Evolutionary conservation across 495 filamentous ascomycete genomes (phyloP).

Genomic region (Penicillium bovifimosum): DNA sequence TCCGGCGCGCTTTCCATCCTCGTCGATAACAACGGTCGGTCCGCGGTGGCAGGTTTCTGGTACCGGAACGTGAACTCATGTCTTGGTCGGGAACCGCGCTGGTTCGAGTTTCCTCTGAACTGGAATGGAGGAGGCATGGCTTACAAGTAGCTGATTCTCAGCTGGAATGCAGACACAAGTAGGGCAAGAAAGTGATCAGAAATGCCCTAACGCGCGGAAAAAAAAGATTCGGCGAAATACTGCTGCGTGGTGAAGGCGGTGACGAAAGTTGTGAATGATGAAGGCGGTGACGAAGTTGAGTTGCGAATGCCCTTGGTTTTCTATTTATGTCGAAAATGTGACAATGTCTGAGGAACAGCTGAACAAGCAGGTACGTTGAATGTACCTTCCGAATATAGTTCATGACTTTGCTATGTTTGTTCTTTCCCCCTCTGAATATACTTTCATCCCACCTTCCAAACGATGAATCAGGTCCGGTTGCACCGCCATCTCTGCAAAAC

Average conservation of each 20-base stretch:
- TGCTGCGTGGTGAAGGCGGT: conserved; percentile 5
- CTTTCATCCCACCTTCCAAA: conserved; percentile 18
- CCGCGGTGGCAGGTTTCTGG: conserved; percentile 33
- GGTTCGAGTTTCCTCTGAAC: conserved; percentile 33
- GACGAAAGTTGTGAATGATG: neutral
- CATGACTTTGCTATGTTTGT: neutral
- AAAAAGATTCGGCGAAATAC: conserved; percentile 2
- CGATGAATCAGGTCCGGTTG: conserved; percentile 36
- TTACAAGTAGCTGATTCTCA: conserved; percentile 1
- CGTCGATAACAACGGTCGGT: conserved; percentile 40
- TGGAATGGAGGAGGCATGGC: conserved; percentile 28
- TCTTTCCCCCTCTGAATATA: neutral
- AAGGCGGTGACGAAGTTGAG: conserved; percentile 5
- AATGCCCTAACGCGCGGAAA: neutral
- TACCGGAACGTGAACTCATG: conserved; percentile 45
- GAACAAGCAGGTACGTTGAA: neutral
- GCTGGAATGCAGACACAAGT: neutral
- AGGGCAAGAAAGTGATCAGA: neutral
- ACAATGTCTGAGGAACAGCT: no score
- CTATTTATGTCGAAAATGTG: neutral
- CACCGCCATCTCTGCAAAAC: conserved; percentile 55
- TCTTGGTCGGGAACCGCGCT: conserved; percentile 21
- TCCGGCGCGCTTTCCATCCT: conserved; percentile 38
- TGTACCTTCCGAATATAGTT: no score
- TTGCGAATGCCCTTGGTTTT: neutral